A percentile compares a stretch with the other conserved stretches of the same genome.
Conservation (phyloP, 257 asterid species). For the Primulina tabacum region DNA sequence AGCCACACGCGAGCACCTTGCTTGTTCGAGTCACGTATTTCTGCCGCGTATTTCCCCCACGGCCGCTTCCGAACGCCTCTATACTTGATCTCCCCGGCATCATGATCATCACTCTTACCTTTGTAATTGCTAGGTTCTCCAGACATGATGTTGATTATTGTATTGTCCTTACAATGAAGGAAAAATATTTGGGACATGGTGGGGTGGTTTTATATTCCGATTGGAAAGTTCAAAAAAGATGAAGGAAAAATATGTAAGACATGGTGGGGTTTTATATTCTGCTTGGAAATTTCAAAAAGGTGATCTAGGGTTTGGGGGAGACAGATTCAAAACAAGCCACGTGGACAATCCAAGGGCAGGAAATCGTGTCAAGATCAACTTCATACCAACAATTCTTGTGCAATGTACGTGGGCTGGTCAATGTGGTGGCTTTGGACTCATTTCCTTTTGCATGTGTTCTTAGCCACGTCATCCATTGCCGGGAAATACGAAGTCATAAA, state of each 20-base stretch:
- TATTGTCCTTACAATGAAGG: too few relatives aligned
- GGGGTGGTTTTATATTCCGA: too few relatives aligned
- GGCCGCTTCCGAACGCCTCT: slow-evolving; percentile 78
- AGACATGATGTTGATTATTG: too few relatives aligned
- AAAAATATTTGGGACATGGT: too few relatives aligned
- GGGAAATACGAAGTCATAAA: too few relatives aligned
- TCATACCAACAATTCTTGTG: slow-evolving; percentile 17
- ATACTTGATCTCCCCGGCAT: slow-evolving; percentile 46
- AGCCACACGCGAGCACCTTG: slow-evolving; percentile 80
- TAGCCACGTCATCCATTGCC: too few relatives aligned
- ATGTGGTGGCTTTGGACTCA: slow-evolving; percentile 34
- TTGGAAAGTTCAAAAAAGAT: not conserved
- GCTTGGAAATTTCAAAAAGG: slow-evolving; percentile 6
- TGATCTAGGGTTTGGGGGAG: not conserved
- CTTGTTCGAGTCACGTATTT: slow-evolving; percentile 60
- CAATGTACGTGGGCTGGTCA: slow-evolving; percentile 33
- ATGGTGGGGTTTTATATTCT: slow-evolving; percentile 23
- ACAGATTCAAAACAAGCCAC: slow-evolving; percentile 21
- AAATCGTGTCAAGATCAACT: not conserved
- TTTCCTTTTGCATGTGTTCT: too few relatives aligned
- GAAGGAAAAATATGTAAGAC: not conserved
- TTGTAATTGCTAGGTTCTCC: not conserved
- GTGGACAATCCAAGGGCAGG: slow-evolving; percentile 10
- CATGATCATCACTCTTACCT: not conserved
- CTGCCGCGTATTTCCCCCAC: slow-evolving; percentile 88